Base-by-base conservation (phyloP, 2,329 filamentous ascomycete species). In the Kalaharituber pfeilii region DNA sequence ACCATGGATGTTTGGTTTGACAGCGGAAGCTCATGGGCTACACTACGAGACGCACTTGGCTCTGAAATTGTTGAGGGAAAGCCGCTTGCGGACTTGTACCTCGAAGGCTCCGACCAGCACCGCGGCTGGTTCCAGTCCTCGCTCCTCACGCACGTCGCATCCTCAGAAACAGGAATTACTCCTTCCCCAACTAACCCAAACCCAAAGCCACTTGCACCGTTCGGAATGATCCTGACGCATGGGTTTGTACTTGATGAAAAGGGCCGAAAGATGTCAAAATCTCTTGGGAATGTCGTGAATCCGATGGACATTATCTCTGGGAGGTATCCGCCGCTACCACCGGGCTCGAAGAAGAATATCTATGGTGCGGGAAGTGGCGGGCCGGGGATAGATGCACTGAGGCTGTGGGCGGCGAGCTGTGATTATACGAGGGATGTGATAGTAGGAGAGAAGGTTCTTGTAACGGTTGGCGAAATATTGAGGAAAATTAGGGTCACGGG, bases 1-100 rank as follows among this genome's bases (percentile, higher is more conserved):
- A 98, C 91, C 0, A 98, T 98, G 91, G 91, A 98, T 67, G 91
- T 98, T 8, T 98, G 91, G 91, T 98, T 98, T 63, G 91, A 98
- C 67, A 96, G 91, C 61, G 91, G 91, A 5, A 94, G 84, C 50
- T 94, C 86, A 65, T 98, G 91, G 91, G 83, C 76, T 1, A 70
- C 71, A n/a, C 50, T 62, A 7, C 49, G 52, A 51, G 25, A 42
- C 65, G 62, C 7, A 66, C 62, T 28, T 63, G 56, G 29, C 74
- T 3, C 74, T 8, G 30, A 15, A 5, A 15, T 7, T 78, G 65
- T 72, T 71, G 26, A 62, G 67, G 7, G 65, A 66, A 26, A 66
- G 53, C 60, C 80, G 67, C 58, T 72, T 24, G 86, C 86, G 0
- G 87, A 98, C 66, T 76, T 96, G 24, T 96, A 94, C 66, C 76